phyloP scores from a whole-genome alignment of 352 stramenopile genomes.

The Globisporangium acanthophoron region DNA sequence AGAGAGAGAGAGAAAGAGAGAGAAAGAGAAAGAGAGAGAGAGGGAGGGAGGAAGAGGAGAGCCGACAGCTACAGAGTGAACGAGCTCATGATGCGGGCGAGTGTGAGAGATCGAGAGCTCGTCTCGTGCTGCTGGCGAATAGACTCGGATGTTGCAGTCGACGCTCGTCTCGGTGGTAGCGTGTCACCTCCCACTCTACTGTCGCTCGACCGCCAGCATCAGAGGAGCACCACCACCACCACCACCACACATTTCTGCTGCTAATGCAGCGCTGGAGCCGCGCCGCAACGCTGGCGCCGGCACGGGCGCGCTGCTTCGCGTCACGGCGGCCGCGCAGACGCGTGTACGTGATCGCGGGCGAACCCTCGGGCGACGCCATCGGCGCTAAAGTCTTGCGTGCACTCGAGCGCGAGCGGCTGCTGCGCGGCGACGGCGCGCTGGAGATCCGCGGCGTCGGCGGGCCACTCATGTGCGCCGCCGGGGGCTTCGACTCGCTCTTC shows the following conservation, averaged over 20 bases:
- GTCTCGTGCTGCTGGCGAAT: slow-evolving; percentile 2
- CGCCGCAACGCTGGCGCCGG: not conserved
- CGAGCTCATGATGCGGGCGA: no score
- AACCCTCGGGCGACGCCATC: slow-evolving; percentile 74
- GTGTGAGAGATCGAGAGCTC: not conserved
- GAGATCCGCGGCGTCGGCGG: slow-evolving; percentile 54
- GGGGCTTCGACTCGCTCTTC: slow-evolving; percentile 56
- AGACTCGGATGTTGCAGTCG: not conserved
- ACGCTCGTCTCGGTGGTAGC: no score
- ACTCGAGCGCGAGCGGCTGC: slow-evolving; percentile 20
- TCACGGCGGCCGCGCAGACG: not conserved
- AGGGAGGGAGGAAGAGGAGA: not conserved
- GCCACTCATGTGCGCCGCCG: slow-evolving; percentile 41
- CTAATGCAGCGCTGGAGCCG: not conserved
- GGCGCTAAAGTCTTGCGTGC: slow-evolving; percentile 61
- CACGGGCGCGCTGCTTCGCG: not conserved
- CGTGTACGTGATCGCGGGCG: slow-evolving; percentile 68
- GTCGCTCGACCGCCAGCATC: no score
- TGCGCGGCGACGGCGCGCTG: slow-evolving; percentile 9
- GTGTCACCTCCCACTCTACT: no score
- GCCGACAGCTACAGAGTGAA: not conserved
- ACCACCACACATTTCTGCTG: not conserved
- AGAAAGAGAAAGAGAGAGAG: not conserved
- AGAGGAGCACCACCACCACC: no score
- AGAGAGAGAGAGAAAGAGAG: not conserved